Percentiles rank a stretch among this genome's conserved stretches.
These are phyloP conservation scores for Tuber borchii DNA, from an alignment of 495 filamentous ascomycete genomes.

Conservation along the genomic window DNA sequence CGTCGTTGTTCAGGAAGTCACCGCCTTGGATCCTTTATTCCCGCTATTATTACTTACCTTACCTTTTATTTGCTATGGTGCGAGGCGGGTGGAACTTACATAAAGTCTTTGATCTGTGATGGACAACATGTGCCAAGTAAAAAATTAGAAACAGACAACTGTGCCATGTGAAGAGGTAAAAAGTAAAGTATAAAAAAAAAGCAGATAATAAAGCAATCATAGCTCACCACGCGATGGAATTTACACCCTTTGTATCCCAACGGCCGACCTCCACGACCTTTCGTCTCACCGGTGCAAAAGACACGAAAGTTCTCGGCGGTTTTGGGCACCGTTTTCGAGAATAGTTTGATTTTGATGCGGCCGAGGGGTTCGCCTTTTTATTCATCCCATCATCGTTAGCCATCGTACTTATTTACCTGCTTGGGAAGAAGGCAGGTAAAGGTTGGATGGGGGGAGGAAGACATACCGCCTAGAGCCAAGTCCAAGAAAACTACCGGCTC, in stretches of 20 bases:
- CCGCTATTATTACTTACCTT: neutral
- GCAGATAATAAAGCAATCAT: neutral
- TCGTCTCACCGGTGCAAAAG: constrained; percentile 92
- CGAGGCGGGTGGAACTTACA: constrained; percentile 47
- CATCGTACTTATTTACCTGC: constrained; percentile 12
- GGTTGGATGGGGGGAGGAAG: constrained; percentile 5
- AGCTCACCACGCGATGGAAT: constrained; percentile 85
- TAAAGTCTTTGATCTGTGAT: constrained; percentile 97
- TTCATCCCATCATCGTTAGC: neutral
- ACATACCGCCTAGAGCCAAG: constrained; percentile 78
- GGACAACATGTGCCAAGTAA: constrained; percentile 3
- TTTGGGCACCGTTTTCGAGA: constrained; percentile 70
- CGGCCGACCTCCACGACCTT: constrained; percentile 68
- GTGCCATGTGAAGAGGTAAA: neutral
- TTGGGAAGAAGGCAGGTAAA: neutral
- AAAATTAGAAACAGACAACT: neutral
- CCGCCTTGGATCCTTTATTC: constrained; percentile 65
- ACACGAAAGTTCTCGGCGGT: constrained; percentile 97
- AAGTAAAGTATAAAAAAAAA: neutral
- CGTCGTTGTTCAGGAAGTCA: constrained; percentile 91
- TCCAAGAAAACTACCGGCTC: constrained; percentile 76
- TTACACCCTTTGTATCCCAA: constrained; percentile 91
- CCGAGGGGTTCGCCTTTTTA: constrained; percentile 75
- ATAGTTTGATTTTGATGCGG: constrained; percentile 89
- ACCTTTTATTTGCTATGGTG: neutral